These are phyloP conservation scores for Cinchona pubescens DNA, from an alignment of 257 asterid genomes.

Conservation along the genomic window DNA sequence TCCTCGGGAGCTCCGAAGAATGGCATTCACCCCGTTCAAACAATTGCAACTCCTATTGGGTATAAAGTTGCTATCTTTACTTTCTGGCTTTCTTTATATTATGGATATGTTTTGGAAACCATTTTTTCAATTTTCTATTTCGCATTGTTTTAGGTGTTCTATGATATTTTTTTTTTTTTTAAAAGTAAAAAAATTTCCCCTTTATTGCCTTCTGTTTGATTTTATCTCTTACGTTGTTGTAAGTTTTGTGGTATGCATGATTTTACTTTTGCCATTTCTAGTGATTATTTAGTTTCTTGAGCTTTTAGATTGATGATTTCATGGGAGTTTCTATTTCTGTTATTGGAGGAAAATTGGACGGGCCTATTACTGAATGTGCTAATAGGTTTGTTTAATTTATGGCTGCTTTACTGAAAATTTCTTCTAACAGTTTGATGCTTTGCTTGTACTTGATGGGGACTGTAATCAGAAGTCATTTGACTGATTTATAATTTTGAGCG, in stretches of 20 bases:
- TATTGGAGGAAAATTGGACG: neutral
- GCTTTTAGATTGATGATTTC: neutral
- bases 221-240: neutral
- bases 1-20: slow-evolving; percentile 24
- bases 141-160: no score
- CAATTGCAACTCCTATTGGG: slow-evolving; percentile 48
- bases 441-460: neutral
- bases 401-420: neutral
- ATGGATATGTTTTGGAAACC: no score
- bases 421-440: neutral
- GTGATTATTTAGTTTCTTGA: neutral
- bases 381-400: neutral
- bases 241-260: neutral
- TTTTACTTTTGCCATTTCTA: neutral
- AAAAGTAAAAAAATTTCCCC: no score
- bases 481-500: neutral
- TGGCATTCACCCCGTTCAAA: slow-evolving; percentile 39
- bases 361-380: neutral
- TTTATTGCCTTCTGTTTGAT: neutral
- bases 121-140: no score
- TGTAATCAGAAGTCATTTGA: neutral
- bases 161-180: no score
- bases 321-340: neutral
- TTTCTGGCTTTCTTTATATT: neutral
- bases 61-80: slow-evolving; percentile 18